These are phyloP conservation scores for Calocera viscosa DNA, from an alignment of 768 basidiomycete genomes.

Conservation along the genomic window DNA sequence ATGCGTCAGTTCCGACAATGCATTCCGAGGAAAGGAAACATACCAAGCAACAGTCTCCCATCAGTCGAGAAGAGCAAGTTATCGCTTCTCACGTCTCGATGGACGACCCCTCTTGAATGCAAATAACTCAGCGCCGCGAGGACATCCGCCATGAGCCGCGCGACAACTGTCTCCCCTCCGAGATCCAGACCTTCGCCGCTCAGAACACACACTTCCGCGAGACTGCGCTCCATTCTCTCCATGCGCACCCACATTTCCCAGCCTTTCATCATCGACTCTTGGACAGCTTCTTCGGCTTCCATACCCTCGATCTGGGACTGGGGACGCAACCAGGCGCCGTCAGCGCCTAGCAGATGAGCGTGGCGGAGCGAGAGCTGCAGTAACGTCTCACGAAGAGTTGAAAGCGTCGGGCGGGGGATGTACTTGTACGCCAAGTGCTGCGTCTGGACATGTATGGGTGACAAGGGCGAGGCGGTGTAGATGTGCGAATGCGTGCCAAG, in stretches of 20 bases:
- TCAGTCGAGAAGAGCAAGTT: slow-evolving; percentile 59
- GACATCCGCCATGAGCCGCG: slow-evolving; percentile 39
- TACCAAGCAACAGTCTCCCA: slow-evolving; percentile 65
- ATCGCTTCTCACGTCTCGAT: slow-evolving; percentile 75
- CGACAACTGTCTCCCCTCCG: slow-evolving; percentile 50
- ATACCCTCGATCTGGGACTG: not conserved
- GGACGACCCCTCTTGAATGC: slow-evolving; percentile 53
- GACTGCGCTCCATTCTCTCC: slow-evolving; percentile 80
- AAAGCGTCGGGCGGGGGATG: slow-evolving; percentile 1
- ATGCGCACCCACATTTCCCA: slow-evolving; percentile 73
- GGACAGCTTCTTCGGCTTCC: not conserved
- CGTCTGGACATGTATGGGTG: not conserved
- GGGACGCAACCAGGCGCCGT: not conserved
- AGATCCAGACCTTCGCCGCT: slow-evolving; percentile 42
- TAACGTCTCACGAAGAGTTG: not conserved
- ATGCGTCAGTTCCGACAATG: not conserved
- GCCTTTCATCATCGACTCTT: slow-evolving; percentile 28
- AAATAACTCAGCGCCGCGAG: slow-evolving; percentile 55
- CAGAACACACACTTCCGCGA: slow-evolving; percentile 66
- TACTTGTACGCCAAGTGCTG: slow-evolving; percentile 2
- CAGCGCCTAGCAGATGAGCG: not conserved
- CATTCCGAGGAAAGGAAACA: slow-evolving; percentile 22
- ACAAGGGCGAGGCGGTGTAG: not conserved
- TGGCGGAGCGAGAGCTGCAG: slow-evolving; percentile 3
- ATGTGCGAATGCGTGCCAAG: slow-evolving; percentile 2